Evolutionary conservation across 2,329 filamentous ascomycete genomes (phyloP).

Genomic region (Aureobasidium uvarum): DNA sequence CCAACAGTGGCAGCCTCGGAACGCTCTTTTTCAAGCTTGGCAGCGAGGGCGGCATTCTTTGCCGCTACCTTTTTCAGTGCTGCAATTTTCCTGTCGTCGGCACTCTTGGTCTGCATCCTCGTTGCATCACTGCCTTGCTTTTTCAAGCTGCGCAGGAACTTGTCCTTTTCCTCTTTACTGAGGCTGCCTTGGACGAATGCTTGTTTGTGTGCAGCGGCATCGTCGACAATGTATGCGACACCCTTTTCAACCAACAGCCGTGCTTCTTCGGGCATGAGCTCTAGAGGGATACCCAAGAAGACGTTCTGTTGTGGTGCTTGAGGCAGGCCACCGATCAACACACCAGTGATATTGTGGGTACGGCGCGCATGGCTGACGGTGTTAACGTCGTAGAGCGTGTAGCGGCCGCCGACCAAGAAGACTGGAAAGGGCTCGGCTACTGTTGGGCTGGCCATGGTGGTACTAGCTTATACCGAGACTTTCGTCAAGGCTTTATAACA

Average conservation of each 20-base stretch:
- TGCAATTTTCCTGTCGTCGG: slow-evolving; percentile 51
- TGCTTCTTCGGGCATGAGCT: slow-evolving; percentile 89
- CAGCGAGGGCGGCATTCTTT: slow-evolving; percentile 40
- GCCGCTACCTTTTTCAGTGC: slow-evolving; percentile 56
- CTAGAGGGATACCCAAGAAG: slow-evolving; percentile 62
- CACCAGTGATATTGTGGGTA: slow-evolving; percentile 78
- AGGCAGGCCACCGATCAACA: slow-evolving; percentile 81
- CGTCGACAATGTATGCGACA: slow-evolving; percentile 77
- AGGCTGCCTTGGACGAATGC: slow-evolving; percentile 56
- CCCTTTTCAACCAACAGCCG: slow-evolving; percentile 73
- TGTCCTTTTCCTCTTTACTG: slow-evolving; percentile 56
- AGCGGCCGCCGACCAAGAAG: slow-evolving; percentile 74
- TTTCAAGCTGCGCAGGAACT: slow-evolving; percentile 59
- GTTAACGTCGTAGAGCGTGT: slow-evolving; percentile 85
- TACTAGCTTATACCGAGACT: slow-evolving; percentile 17
- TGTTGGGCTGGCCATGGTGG: slow-evolving; percentile 37
- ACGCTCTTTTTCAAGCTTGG: slow-evolving; percentile 6
- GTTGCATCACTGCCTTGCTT: slow-evolving; percentile 55
- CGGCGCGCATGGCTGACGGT: slow-evolving; percentile 75
- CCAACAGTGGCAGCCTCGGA: slow-evolving; percentile 19
- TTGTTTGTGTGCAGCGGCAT: slow-evolving; percentile 66
- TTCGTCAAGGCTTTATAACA: slow-evolving; percentile 14
- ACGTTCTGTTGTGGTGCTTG: slow-evolving; percentile 88
- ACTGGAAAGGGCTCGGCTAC: slow-evolving; percentile 66
- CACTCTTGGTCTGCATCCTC: slow-evolving; percentile 47